Conservation (phyloP, 2,329 filamentous ascomycete species). For the Pseudogymnoascus sp. region DNA sequence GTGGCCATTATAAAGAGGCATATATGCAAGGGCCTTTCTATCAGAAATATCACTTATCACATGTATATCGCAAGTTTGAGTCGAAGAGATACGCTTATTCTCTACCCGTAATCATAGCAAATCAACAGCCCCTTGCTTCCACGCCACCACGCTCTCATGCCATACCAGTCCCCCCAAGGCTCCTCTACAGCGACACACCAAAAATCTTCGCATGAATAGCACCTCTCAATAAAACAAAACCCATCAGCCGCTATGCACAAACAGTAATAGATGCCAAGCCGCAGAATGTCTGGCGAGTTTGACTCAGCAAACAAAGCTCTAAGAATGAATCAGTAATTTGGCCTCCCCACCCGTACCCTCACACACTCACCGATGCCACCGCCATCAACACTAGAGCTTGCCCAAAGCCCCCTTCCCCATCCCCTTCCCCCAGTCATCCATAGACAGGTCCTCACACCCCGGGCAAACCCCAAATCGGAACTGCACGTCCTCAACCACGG, state of each 20-base stretch:
- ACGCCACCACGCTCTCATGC: background rate
- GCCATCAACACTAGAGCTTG: background rate
- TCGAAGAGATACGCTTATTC: background rate
- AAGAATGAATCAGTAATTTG: background rate
- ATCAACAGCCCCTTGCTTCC: background rate
- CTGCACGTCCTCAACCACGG: background rate
- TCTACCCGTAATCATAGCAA: background rate
- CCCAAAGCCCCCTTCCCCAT: background rate
- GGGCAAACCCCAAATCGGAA: background rate
- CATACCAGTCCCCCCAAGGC: background rate
- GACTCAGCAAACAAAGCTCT: background rate
- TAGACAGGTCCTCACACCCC: background rate
- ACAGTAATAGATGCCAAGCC: background rate
- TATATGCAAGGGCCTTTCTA: background rate
- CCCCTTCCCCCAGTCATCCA: background rate
- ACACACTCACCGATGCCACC: background rate
- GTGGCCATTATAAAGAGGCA: background rate
- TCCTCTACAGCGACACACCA: background rate
- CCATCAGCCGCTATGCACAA: background rate
- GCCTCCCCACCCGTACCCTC: background rate
- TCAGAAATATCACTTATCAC: background rate
- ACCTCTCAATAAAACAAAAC: background rate
- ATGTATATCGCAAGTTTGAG: background rate
- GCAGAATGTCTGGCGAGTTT: background rate
- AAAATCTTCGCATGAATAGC: background rate